Percentiles rank a stretch among this genome's conserved stretches.
phyloP scores from a whole-genome alignment of 2,329 filamentous ascomycete species.

The Cladorrhinum sp. region DNA sequence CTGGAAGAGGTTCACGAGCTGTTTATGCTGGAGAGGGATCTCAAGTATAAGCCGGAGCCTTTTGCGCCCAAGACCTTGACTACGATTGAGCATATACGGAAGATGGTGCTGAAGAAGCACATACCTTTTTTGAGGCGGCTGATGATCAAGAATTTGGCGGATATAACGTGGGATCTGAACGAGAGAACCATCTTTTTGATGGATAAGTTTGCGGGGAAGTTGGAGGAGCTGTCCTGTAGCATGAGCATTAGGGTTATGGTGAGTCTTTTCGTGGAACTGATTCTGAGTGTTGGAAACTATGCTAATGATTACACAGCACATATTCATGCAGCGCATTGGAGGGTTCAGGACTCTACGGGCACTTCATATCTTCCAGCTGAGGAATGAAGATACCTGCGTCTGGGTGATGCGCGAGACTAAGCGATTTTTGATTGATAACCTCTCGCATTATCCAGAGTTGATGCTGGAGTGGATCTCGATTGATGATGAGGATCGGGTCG shows the following conservation, averaged over 20 bases:
- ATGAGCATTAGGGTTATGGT: conserved; percentile 55
- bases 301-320: conserved; percentile 43
- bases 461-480: conserved; percentile 59
- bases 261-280: conserved; percentile 31
- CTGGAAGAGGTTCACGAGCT: conserved; percentile 56
- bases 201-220: conserved; percentile 45
- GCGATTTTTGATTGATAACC: conserved; percentile 57
- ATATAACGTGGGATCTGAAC: conserved; percentile 55
- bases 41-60: conserved; percentile 51
- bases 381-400: conserved; percentile 54
- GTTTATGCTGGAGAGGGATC: conserved; percentile 54
- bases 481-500: conserved; percentile 47
- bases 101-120: conserved; percentile 57
- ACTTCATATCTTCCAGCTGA: conserved; percentile 53
- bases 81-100: conserved; percentile 57
- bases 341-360: conserved; percentile 54
- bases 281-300: not conserved
- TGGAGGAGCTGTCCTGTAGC: conserved; percentile 56
- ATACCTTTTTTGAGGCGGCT: conserved; percentile 51
- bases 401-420: conserved; percentile 56
- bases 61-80: conserved; percentile 50
- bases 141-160: conserved; percentile 58
- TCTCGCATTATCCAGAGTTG: conserved; percentile 53
- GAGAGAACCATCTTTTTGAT: conserved; percentile 54
- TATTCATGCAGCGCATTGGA: conserved; percentile 52